Conservation (phyloP, 2,329 filamentous ascomycete species). For the Arthrobotrys pseudoclavata region DNA sequence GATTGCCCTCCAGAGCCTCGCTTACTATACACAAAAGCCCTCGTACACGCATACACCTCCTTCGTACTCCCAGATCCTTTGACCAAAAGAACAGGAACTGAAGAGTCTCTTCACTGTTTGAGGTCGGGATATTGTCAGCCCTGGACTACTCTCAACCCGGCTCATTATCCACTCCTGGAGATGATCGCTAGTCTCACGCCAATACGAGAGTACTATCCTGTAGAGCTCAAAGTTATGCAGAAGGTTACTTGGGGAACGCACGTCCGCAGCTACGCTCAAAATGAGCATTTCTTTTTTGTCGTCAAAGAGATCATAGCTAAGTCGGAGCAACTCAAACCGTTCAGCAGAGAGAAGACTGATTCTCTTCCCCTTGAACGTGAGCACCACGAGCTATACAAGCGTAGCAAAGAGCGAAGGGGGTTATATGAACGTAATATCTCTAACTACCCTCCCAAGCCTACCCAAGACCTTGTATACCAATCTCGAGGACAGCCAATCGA, state of each 20-base stretch:
- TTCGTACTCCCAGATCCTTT: slow-evolving; percentile 72
- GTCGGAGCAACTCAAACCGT: slow-evolving; percentile 63
- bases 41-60: slow-evolving; percentile 74
- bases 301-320: slow-evolving; percentile 66
- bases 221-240: slow-evolving; percentile 68
- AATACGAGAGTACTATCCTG: slow-evolving; percentile 68
- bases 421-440: slow-evolving; percentile 45
- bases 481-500: slow-evolving; percentile 19
- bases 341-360: slow-evolving; percentile 58
- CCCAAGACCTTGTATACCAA: slow-evolving; percentile 15
- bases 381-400: slow-evolving; percentile 36
- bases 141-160: slow-evolving; percentile 66
- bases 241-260: slow-evolving; percentile 67
- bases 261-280: slow-evolving; percentile 68
- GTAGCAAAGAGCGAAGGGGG: slow-evolving; percentile 20
- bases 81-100: slow-evolving; percentile 73
- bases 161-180: slow-evolving; percentile 59
- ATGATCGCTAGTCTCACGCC: slow-evolving; percentile 66
- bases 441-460: slow-evolving; percentile 6
- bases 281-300: slow-evolving; percentile 66
- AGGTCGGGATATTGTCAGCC: slow-evolving; percentile 70
- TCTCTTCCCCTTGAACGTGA: slow-evolving; percentile 22
- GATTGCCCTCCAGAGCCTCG: slow-evolving; percentile 72
- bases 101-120: slow-evolving; percentile 72
- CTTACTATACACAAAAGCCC: slow-evolving; percentile 72